Evolutionary conservation across 176 grass and related monocot genomes (phyloP), one percentile per base, ranked within the genome.

Genomic region (Oryza longistaminata): DNA sequence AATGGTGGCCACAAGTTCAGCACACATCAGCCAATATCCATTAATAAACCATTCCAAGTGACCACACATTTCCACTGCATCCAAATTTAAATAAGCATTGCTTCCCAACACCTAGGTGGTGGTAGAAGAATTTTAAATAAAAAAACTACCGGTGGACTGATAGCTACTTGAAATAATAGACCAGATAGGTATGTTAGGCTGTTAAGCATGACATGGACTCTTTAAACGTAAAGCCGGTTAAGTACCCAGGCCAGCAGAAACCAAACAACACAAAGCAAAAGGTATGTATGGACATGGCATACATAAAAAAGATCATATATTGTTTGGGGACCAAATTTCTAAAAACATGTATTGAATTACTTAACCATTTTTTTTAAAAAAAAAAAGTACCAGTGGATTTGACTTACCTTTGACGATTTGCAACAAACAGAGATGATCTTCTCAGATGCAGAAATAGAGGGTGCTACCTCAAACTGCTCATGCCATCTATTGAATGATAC

Each of bases 371-470:
- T 71, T 66, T 62, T 24, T 7, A 4, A 62, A 22, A 62, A 25
- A 62, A 25, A 68, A 25, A 79, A 8, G n/a, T 49, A 50, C 79
- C 33, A 71, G 66, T 83, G 34, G 25, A 35, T 87, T 44, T 40
- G 9, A 62, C 9, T 68, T 94, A 97, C 95, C 91, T 91, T 82
- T 73, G 72, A 91, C 19, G 43, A 90, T 50, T 82, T 74, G 85
- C 92, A 97, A 85, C 93, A 95, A 29, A 90, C 64, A 50, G 82
- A 74, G 33, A 97, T 75, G 42, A 97, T 76, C 84, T 87, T 95
- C 53, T 86, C 76, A 44, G 93, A 91, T 79, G 70, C 82, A 91
- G 66, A 68, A 75, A 87, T 58, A 83, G 88, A 89, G 26, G 92
- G 89, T 39, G 60, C 61, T 44, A 89, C 44, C 74, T 86, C 77